These are phyloP conservation scores for Samsoniella hepiali DNA, from an alignment of 2,329 filamentous ascomycete species.

Conservation along the genomic window DNA sequence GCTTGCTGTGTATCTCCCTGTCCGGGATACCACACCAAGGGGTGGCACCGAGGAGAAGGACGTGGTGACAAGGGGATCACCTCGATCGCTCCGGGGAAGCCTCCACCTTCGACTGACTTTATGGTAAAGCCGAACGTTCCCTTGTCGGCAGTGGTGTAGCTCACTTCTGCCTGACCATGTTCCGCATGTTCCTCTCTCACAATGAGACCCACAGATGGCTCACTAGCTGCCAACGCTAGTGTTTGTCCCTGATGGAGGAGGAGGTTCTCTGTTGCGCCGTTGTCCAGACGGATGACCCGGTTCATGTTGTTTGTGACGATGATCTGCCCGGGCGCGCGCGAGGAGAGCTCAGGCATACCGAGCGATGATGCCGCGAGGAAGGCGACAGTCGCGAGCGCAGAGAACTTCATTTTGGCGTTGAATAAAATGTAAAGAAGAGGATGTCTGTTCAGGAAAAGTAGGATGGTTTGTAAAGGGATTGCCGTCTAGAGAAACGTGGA, in stretches of 20 bases:
- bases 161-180: neutral
- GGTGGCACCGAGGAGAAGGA: constrained; percentile 6
- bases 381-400: neutral
- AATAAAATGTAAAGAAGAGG: neutral
- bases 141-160: neutral
- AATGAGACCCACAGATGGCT: neutral
- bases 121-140: constrained; percentile 3
- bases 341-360: constrained; percentile 2
- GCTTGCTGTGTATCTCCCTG: constrained; percentile 1
- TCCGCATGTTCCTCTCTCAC: neutral
- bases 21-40: constrained; percentile 14
- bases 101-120: neutral
- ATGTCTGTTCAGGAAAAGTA: neutral
- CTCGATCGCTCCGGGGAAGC: constrained; percentile 4
- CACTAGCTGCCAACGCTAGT: neutral
- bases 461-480: neutral
- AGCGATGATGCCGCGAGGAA: constrained; percentile 4
- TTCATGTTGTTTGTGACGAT: constrained; percentile 9
- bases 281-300: neutral
- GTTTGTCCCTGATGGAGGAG: constrained; percentile 1
- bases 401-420: constrained; percentile 4
- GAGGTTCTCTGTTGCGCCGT: neutral
- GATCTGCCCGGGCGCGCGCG: neutral
- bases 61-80: constrained; percentile 2
- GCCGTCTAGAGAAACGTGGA: neutral